Base-by-base conservation (phyloP, 441 rosid species). In the Gossypium lobatum region DNA sequence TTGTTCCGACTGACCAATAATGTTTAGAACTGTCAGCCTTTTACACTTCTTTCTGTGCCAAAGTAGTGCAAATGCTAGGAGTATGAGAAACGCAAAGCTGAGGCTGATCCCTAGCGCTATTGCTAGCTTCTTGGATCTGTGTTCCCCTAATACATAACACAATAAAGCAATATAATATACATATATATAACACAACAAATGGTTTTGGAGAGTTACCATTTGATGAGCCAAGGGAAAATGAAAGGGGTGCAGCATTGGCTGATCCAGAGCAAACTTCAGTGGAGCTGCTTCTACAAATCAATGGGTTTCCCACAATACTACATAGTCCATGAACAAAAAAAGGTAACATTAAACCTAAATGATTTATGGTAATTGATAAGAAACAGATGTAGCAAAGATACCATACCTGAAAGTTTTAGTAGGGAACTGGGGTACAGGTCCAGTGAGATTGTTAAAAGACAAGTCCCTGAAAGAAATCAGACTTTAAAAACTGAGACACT, bases 391-490 rank as follows among this genome's bases (percentile, higher is more conserved):
- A 73, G 20, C 63, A 70, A 59, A 67, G 75, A 39, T 46, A 67
- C 23, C 74, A 63, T 87, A 93, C 98, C 88, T 91, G 86, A 91
- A 91, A 54, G 91, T 91, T 79, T 85, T 89, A 39, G 88, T 88
- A 42, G 93, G 87, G 21, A 85, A 87, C 75, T 84, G 86, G 73
- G 93, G 90, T 69, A 91, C 90, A 52, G 85, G 90, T 74, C 97
- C 95, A 66, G 86, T 91, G 59, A 91, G 91, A 82, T 93, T 93
- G 88, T 93, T 93, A 60, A 80, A 91, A 77, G 98, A 93, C 84
- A 93, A 82, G 82, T 93, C 98, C 83, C 98, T 93, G 88, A 79
- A 64, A 72, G 34, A 25, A 52, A 59, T 25, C 64, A 75, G 28
- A 71, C 6, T 7, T 72, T 57, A 46, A 80, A 52, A 21, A 52